Evolutionary conservation across 164 flowering plant genomes (phyloP), one percentile per base, ranked within the genome.

Genomic region (Taxillus chinensis): DNA sequence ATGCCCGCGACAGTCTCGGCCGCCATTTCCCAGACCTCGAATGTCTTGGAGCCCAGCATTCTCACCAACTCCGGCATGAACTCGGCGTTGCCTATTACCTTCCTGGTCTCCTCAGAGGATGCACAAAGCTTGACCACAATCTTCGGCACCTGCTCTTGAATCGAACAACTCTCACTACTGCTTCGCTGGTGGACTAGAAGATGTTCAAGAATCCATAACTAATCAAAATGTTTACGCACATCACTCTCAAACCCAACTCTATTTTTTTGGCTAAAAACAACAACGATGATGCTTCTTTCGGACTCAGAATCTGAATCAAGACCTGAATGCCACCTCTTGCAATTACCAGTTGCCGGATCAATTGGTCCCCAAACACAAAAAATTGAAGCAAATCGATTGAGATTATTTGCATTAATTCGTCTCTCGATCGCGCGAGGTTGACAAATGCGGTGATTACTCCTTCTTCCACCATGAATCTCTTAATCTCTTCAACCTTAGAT

Each of bases 401-500:
- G 60, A 62, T 73, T 42, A 82, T 75, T 73, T 77, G 86, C n/a
- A 67, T 63, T 3, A 45, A 57, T 51, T 90, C 96, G 11, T 84
- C 85, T 55, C 66, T 80, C 4, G 82, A 81, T 39, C 66, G 68
- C 4, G 64, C 57, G 10, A 90, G 82, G 73, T 66, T 75, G 54
- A 84, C 45, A 46, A 86, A 82, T 0, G 70, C 59, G 1, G 82
- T 48, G 51, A 89, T 63, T 2, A 82, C 89, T 2, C 82, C 90
- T 77, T 86, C 95, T 61, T 93, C 96, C 37, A 84, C 72, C 85
- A 89, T 82, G 64, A 86, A 90, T 59, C 81, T 77, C 80, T 82
- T 84, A 10, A 93, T 93, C 65, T 93, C 97, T 43, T 93, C 92
- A 8, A 93, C 95, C 14, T 86, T 85, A 8, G 73, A 82, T 40